These are phyloP conservation scores for Theobroma grandiflorum DNA, from an alignment of 441 rosid genomes.

Conservation along the genomic window DNA sequence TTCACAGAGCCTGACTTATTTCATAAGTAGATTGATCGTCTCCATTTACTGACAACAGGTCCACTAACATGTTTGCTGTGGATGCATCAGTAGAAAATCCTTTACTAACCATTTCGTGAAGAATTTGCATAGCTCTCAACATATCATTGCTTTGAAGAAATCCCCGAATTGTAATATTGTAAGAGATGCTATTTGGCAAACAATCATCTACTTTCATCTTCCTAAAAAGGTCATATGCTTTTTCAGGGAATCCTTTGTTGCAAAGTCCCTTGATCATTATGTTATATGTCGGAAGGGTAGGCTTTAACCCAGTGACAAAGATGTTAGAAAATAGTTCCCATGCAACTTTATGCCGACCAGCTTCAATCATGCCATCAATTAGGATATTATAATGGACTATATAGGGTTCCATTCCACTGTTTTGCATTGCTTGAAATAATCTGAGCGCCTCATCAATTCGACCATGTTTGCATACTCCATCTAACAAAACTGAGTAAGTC, in stretches of 20 bases:
- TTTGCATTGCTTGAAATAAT: slow-evolving; percentile 25
- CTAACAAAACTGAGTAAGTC: slow-evolving; percentile 24
- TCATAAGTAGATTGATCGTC: neutral
- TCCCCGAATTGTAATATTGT: slow-evolving; percentile 28
- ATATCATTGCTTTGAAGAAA: slow-evolving; percentile 21
- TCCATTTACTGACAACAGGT: neutral
- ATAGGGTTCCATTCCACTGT: neutral
- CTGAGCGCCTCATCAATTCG: slow-evolving; percentile 16
- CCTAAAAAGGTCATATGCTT: slow-evolving; percentile 24
- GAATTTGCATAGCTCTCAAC: slow-evolving; percentile 19
- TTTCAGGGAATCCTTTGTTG: slow-evolving; percentile 17
- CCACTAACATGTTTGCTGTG: slow-evolving; percentile 10
- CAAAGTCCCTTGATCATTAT: slow-evolving; percentile 34
- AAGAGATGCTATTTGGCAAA: slow-evolving; percentile 16
- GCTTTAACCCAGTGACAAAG: slow-evolving; percentile 13
- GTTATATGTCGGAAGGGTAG: slow-evolving; percentile 23
- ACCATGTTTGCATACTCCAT: slow-evolving; percentile 31
- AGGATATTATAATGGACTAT: slow-evolving; percentile 21
- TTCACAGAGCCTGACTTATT: slow-evolving; percentile 10
- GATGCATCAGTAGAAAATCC: slow-evolving; percentile 21
- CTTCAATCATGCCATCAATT: slow-evolving; percentile 10
- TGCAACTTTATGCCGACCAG: neutral
- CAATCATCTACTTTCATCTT: slow-evolving; percentile 27
- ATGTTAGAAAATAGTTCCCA: slow-evolving; percentile 13
- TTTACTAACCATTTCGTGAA: slow-evolving; percentile 19